These are phyloP conservation scores for Calvatia gigantea DNA, from an alignment of 768 basidiomycete genomes.

Conservation along the genomic window DNA sequence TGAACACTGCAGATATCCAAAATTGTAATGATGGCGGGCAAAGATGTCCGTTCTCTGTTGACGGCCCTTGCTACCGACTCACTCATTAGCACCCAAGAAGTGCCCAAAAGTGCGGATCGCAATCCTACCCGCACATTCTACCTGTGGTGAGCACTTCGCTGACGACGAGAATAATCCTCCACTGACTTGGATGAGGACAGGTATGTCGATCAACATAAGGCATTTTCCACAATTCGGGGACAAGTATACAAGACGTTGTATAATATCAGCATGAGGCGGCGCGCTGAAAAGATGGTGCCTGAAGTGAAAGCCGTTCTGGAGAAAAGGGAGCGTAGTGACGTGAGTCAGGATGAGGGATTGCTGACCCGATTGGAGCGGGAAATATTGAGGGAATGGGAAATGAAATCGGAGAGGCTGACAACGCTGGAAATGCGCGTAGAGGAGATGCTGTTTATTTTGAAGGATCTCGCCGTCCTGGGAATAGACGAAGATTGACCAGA, in stretches of 20 bases:
- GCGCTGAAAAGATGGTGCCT: conserved; percentile 67
- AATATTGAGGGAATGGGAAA: conserved; percentile 69
- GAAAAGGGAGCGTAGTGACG: conserved; percentile 80
- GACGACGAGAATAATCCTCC: neutral
- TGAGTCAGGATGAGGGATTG: conserved; percentile 69
- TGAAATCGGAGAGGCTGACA: conserved; percentile 67
- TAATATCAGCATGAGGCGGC: conserved; percentile 74
- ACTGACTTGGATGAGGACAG: conserved; percentile 35
- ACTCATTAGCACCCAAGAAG: conserved; percentile 88
- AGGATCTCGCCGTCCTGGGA: conserved; percentile 63
- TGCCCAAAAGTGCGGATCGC: conserved; percentile 87
- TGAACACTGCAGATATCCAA: conserved; percentile 72
- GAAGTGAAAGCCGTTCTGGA: conserved; percentile 70
- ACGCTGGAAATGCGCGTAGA: conserved; percentile 86
- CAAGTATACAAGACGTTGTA: conserved; percentile 87
- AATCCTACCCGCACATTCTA: conserved; percentile 88
- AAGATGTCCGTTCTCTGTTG: conserved; percentile 80
- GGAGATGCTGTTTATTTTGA: conserved; percentile 83
- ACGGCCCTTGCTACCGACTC: conserved; percentile 77
- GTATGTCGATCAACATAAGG: conserved; percentile 86
- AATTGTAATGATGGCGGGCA: conserved; percentile 87
- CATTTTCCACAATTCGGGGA: conserved; percentile 72
- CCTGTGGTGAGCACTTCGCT: conserved; percentile 61
- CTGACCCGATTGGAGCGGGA: conserved; percentile 76
- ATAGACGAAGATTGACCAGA: conserved; percentile 40